These are phyloP conservation scores for Cephalotrichum gorgonifer DNA, from an alignment of 2,329 filamentous ascomycete genomes.

Conservation along the genomic window DNA sequence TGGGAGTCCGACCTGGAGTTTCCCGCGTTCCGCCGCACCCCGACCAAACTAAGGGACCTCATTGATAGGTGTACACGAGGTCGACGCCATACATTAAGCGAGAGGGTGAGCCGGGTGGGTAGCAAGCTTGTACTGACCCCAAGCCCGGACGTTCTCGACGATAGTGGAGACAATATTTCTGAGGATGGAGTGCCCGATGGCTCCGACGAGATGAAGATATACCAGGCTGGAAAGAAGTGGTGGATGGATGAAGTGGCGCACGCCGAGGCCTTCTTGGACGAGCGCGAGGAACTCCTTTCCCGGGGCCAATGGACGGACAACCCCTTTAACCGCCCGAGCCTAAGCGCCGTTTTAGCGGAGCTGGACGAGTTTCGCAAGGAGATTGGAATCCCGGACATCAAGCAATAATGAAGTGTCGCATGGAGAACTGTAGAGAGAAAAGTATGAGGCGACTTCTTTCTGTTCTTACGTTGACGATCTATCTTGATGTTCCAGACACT, in stretches of 20 bases:
- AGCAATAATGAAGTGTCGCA: neutral
- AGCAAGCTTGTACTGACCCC: constrained; percentile 31
- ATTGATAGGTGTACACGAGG: constrained; percentile 43
- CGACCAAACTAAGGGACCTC: constrained; percentile 30
- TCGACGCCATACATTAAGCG: constrained; percentile 31
- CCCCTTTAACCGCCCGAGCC: constrained; percentile 34
- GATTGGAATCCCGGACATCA: neutral
- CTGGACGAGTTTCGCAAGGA: constrained; percentile 14
- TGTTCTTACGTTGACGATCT: neutral
- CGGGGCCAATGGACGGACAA: constrained; percentile 38
- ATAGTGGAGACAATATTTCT: neutral
- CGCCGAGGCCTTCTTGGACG: constrained; percentile 34
- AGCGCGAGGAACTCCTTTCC: constrained; percentile 24
- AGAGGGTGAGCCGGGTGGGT: constrained; percentile 30
- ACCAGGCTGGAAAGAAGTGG: constrained; percentile 27
- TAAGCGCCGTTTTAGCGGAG: constrained; percentile 29
- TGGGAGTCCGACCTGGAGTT: constrained; percentile 47
- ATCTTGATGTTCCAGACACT: neutral
- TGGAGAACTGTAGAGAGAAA: neutral
- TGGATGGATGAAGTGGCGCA: constrained; percentile 36
- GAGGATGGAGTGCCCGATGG: neutral
- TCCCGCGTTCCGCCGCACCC: constrained; percentile 38
- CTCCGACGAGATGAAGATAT: neutral
- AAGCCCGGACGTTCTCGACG: neutral
- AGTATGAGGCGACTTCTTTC: no score